Evolutionary conservation across 2,329 filamentous ascomycete genomes (phyloP).

Genomic region (Pseudogymnoascus sp.): DNA sequence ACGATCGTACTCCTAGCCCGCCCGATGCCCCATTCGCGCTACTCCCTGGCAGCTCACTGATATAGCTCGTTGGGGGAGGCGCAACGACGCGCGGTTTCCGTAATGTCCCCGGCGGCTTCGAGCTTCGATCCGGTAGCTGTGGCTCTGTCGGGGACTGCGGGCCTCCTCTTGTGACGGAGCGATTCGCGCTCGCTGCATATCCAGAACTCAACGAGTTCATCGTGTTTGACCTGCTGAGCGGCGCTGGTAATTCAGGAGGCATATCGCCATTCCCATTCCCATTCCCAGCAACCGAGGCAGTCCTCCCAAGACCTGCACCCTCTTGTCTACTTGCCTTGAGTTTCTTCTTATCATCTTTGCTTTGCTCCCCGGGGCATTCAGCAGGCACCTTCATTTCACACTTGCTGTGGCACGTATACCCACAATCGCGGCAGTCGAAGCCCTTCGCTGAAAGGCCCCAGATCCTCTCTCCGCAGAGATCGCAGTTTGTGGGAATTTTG

Average conservation of each 20-base stretch:
- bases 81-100: conserved; percentile 70
- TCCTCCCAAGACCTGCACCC: conserved; percentile 47
- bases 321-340: conserved; percentile 81
- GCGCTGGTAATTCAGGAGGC: conserved; percentile 52
- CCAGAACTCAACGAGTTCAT: conserved; percentile 87
- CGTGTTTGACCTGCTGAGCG: conserved; percentile 65
- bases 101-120: conserved; percentile 18
- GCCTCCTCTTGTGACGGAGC: conserved; percentile 59
- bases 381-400: conserved; percentile 98
- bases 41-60: conserved; percentile 56
- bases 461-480: conserved; percentile 90
- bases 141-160: conserved; percentile 45
- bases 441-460: conserved; percentile 97
- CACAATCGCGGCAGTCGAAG: conserved; percentile 91
- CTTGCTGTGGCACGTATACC: conserved; percentile 97
- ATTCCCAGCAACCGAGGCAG: conserved; percentile 12
- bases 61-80: conserved; percentile 75
- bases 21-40: conserved; percentile 36
- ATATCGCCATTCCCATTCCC: neutral
- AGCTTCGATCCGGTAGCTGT: conserved; percentile 31
- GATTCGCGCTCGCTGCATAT: conserved; percentile 69
- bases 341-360: conserved; percentile 92
- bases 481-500: conserved; percentile 98
- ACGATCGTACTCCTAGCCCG: conserved; percentile 20
- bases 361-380: conserved; percentile 87